phyloP scores from a whole-genome alignment of 768 basidiomycete species.

The Hericium alpestre region DNA sequence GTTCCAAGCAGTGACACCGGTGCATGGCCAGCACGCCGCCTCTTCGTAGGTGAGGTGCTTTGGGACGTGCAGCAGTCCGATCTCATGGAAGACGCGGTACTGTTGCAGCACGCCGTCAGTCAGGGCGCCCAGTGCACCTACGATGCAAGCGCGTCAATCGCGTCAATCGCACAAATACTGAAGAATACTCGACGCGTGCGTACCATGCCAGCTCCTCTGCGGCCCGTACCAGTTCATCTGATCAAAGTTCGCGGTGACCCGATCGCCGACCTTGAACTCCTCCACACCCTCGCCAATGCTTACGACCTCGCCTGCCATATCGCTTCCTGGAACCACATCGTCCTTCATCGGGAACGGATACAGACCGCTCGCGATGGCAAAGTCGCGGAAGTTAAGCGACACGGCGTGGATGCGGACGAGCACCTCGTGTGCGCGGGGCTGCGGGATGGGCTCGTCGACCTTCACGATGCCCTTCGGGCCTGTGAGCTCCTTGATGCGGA shows the following conservation, averaged over 20 bases:
- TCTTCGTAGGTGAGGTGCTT: slow-evolving; percentile 51
- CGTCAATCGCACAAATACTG: neutral
- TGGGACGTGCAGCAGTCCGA: slow-evolving; percentile 36
- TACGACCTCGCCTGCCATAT: slow-evolving; percentile 46
- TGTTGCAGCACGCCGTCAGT: slow-evolving; percentile 44
- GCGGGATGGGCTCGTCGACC: slow-evolving; percentile 12
- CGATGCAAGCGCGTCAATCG: neutral
- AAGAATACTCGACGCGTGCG: neutral
- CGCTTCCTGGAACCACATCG: slow-evolving; percentile 27
- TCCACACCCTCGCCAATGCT: slow-evolving; percentile 25
- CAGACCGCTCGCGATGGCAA: slow-evolving; percentile 27
- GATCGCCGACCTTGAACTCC: slow-evolving; percentile 38
- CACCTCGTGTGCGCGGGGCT: slow-evolving; percentile 36
- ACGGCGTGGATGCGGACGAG: slow-evolving; percentile 47
- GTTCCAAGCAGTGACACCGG: slow-evolving; percentile 57
- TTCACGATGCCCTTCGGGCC: neutral
- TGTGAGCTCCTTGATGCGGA: neutral
- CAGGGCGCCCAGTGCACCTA: slow-evolving; percentile 30
- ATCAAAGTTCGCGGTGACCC: slow-evolving; percentile 21
- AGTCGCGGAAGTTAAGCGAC: slow-evolving; percentile 48
- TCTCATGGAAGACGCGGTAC: slow-evolving; percentile 37
- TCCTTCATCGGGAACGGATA: slow-evolving; percentile 29
- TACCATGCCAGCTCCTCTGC: neutral
- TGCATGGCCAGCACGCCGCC: slow-evolving; percentile 54
- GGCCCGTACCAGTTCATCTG: neutral